Evolutionary conservation across 805 yeast species (phyloP), one percentile per base, ranked within the genome.

Genomic region (Grigorovia yakushimaensis): DNA sequence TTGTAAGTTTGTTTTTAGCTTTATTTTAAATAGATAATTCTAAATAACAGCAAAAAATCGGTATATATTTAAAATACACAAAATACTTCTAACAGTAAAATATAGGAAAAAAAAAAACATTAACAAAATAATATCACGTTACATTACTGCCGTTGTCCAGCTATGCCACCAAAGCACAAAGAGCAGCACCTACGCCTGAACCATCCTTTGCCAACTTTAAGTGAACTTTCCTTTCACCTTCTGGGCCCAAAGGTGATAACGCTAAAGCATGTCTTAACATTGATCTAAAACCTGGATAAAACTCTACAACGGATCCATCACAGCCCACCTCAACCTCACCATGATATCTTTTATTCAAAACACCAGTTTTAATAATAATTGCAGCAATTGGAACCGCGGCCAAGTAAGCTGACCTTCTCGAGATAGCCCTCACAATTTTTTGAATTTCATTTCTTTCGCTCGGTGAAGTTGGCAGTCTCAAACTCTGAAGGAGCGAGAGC

Each of bases 171-270:
- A 72, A 60, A 11, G 96, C 97, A 71, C 96, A 87, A 51, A 91
- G 71, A 2, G 98, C 98, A 41, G 96, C 97, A 54, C 98, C 98
- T 37, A 89, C 96, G 51, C 96, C 96, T 46, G 94, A 82, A 43
- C 98, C 98, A 59, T 93, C 98, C 65, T 87, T 86, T 30, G 97
- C 93, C 54, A 89, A 81, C 52, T 79, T 80, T 51, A 91, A 68
- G 55, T 80, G 82, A 39, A 88, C 71, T 57, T 84, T 80, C 65
- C 86, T 78, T 57, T 79, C 86, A 50, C 83, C 79, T 43, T 84
- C 83, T 41, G 83, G 73, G 49, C 91, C 89, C 41, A 89, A 74
- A 53, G 82, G 79, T 38, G 86, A 77, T 53, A 77, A 61, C 1
- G 81, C 72, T 52, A 89, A 67, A 0, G 95, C 96, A 54, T 85